Percentiles rank a stretch among this genome's conserved stretches.
phyloP scores from a whole-genome alignment of 164 flowering plant genomes.

The Kingdonia uniflora region DNA sequence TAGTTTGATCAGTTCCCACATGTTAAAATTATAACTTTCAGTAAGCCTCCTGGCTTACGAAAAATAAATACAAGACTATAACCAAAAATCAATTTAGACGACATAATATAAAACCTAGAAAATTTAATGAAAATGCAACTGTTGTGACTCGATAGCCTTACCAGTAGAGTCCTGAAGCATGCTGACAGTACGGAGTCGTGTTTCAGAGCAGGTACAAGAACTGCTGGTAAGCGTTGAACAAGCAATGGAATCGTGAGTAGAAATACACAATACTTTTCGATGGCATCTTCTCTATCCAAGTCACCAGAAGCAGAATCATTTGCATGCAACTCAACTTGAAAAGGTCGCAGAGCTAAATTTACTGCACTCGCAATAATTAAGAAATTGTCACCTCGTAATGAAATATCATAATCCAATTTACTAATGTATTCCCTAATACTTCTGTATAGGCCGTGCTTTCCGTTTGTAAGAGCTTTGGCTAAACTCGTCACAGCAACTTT shows the following conservation, averaged over 20 bases:
- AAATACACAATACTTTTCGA: constrained; percentile 40
- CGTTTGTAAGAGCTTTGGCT: constrained; percentile 38
- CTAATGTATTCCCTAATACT: constrained; percentile 53
- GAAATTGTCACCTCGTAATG: constrained; percentile 43
- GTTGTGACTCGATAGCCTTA: constrained; percentile 24
- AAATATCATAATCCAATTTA: constrained; percentile 25
- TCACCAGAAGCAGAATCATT: constrained; percentile 13
- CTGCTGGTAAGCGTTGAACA: constrained; percentile 56
- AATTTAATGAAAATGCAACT: not conserved
- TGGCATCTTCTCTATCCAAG: constrained; percentile 30
- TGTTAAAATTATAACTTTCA: constrained; percentile 6
- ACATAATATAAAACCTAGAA: not conserved
- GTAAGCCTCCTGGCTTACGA: not conserved
- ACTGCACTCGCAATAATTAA: constrained; percentile 78
- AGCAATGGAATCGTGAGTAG: constrained; percentile 83
- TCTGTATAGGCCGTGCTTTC: constrained; percentile 42
- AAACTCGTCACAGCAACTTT: constrained; percentile 42
- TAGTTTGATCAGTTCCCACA: constrained; percentile 60
- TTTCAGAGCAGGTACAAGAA: constrained; percentile 75
- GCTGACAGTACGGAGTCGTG: constrained; percentile 60
- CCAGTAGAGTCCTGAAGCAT: constrained; percentile 67
- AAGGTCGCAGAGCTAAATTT: constrained; percentile 76
- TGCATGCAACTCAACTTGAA: constrained; percentile 28
- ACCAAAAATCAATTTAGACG: not conserved
- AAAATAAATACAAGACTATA: not conserved